Percentiles rank a stretch among this genome's conserved stretches.
phyloP scores from a whole-genome alignment of 768 basidiomycete species.

The Russula earlei region DNA sequence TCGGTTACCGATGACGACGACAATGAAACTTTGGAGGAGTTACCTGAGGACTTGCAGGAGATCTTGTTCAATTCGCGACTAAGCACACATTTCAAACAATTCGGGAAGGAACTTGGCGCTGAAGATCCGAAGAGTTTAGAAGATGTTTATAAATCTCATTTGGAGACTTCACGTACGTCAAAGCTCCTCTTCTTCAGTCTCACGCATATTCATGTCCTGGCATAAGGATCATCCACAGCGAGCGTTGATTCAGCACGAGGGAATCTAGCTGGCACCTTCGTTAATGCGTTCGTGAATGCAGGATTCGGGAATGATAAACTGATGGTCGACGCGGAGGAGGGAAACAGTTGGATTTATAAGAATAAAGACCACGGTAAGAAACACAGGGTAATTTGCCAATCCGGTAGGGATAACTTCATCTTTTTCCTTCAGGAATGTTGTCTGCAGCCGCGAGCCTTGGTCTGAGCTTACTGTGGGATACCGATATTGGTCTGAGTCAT shows the following conservation, averaged over 20 bases:
- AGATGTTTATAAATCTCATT: slow-evolving; percentile 94
- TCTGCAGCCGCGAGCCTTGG: slow-evolving; percentile 93
- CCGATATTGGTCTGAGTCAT: slow-evolving; percentile 85
- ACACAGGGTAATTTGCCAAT: neutral
- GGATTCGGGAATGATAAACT: slow-evolving; percentile 98
- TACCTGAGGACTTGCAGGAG: slow-evolving; percentile 74
- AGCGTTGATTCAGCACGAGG: slow-evolving; percentile 90
- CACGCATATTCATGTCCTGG: neutral
- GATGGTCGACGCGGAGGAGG: slow-evolving; percentile 94
- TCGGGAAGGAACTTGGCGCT: slow-evolving; percentile 91
- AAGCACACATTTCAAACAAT: slow-evolving; percentile 76
- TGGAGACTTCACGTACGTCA: slow-evolving; percentile 77
- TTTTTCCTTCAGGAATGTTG: slow-evolving; percentile 67
- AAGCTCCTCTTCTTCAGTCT: neutral
- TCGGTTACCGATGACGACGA: slow-evolving; percentile 40
- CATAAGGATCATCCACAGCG: slow-evolving; percentile 51
- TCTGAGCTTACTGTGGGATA: slow-evolving; percentile 90
- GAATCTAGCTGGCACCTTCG: slow-evolving; percentile 93
- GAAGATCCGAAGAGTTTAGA: slow-evolving; percentile 84
- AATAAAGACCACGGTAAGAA: slow-evolving; percentile 91
- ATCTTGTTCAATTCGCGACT: slow-evolving; percentile 82
- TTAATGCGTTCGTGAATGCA: slow-evolving; percentile 98
- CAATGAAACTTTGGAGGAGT: slow-evolving; percentile 47
- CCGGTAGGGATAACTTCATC: neutral
- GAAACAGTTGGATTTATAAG: slow-evolving; percentile 98